Conservation (phyloP, 2,329 filamentous ascomycete species). For the Aspergillus sp. region DNA sequence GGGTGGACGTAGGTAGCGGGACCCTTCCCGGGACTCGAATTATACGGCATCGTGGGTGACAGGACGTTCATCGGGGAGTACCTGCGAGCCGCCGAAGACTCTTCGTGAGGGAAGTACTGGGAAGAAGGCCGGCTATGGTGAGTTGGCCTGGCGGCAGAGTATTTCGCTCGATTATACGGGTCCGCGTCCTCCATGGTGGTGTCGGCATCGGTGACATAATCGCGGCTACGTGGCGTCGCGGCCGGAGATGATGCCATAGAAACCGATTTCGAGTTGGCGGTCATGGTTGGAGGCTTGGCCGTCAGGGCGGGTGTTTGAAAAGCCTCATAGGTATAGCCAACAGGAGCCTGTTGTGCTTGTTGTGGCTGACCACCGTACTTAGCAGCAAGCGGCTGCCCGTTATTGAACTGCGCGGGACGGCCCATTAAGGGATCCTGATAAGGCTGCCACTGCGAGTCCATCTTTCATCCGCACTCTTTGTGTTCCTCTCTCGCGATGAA, state of each 20-base stretch:
- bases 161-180: constrained; percentile 82
- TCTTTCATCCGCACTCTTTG: constrained; percentile 28
- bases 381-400: constrained; percentile 51
- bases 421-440: constrained; percentile 63
- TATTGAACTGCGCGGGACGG: constrained; percentile 65
- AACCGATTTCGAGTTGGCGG: constrained; percentile 48
- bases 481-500: constrained; percentile 9
- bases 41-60: constrained; percentile 77
- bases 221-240: constrained; percentile 61
- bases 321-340: constrained; percentile 67
- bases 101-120: constrained; percentile 70
- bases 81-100: constrained; percentile 79
- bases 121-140: constrained; percentile 70
- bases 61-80: constrained; percentile 95
- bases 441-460: constrained; percentile 65
- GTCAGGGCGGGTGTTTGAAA: constrained; percentile 52
- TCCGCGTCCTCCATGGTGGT: constrained; percentile 88
- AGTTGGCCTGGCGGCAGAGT: constrained; percentile 69
- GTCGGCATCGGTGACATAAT: constrained; percentile 67
- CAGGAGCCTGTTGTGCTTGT: constrained; percentile 50
- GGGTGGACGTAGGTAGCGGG: constrained; percentile 55
- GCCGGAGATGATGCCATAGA: constrained; percentile 61
- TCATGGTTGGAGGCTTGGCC: constrained; percentile 33
- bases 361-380: constrained; percentile 48
- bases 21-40: constrained; percentile 59